Percentiles rank a stretch among this genome's conserved stretches.
Evolutionary conservation across 306 rosid species (phyloP).

Genomic region (Cajanus cajan): DNA sequence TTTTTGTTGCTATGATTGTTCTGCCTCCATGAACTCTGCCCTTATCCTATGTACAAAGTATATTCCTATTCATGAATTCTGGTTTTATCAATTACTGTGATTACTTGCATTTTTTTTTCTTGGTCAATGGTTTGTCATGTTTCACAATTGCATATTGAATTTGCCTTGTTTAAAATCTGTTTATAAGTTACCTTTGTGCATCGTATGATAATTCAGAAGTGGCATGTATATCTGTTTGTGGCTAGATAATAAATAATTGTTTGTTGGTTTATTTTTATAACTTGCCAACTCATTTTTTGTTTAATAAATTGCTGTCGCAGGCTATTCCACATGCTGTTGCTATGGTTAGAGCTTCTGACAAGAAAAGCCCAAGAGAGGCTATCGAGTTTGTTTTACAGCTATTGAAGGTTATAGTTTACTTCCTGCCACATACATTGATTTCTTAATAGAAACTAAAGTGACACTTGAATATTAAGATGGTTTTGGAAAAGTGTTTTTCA

Average conservation of each 20-base stretch:
- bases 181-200: neutral
- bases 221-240: conserved; percentile 17
- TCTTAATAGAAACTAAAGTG: neutral
- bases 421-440: neutral
- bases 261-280: neutral
- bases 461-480: too few species aligned
- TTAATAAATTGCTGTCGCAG: conserved; percentile 44
- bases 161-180: neutral
- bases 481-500: too few species aligned
- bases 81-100: neutral
- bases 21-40: neutral
- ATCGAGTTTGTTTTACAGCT: conserved; percentile 92
- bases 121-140: neutral
- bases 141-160: neutral
- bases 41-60: neutral
- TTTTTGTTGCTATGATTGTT: neutral
- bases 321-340: conserved; percentile 98
- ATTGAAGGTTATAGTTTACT: conserved; percentile 61
- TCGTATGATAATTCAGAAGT: conserved; percentile 9
- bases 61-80: neutral
- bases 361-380: conserved; percentile 97
- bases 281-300: conserved; percentile 6
- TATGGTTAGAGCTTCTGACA: conserved; percentile 76
- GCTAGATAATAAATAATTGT: neutral
- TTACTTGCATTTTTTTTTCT: neutral